Conservation (phyloP, 345 rosid genomes). For the Heritiera littoralis region DNA sequence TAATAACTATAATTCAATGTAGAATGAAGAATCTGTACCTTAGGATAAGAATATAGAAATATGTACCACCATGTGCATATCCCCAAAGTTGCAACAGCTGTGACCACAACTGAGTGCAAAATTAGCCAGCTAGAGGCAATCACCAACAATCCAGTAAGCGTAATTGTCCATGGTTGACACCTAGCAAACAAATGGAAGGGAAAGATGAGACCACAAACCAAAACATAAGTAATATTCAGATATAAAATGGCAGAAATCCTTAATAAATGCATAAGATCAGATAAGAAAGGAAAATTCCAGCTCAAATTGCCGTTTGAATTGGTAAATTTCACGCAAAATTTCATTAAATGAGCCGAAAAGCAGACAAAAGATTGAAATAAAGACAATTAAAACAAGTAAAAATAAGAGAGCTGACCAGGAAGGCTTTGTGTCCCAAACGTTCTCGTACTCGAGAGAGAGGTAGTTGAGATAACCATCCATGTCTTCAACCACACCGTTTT, state of each 20-base stretch:
- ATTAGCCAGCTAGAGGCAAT: constrained; percentile 70
- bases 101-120: constrained; percentile 57
- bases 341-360: neutral
- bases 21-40: constrained; percentile 41
- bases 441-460: constrained; percentile 91
- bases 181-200: constrained; percentile 33
- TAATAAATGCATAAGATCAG: neutral
- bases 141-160: constrained; percentile 56
- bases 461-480: constrained; percentile 87
- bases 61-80: constrained; percentile 84
- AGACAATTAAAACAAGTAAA: neutral
- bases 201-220: constrained; percentile 3
- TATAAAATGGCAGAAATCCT: neutral
- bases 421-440: constrained; percentile 99
- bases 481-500: constrained; percentile 68
- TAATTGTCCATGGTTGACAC: constrained; percentile 98
- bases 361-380: neutral
- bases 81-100: constrained; percentile 44
- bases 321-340: neutral
- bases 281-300: neutral
- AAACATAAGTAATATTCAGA: neutral
- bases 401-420: constrained; percentile 53
- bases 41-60: constrained; percentile 83
- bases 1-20: neutral
- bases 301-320: neutral